Evolutionary conservation across 805 yeast genomes (phyloP).

Genomic region (Saccharomyces jurei): DNA sequence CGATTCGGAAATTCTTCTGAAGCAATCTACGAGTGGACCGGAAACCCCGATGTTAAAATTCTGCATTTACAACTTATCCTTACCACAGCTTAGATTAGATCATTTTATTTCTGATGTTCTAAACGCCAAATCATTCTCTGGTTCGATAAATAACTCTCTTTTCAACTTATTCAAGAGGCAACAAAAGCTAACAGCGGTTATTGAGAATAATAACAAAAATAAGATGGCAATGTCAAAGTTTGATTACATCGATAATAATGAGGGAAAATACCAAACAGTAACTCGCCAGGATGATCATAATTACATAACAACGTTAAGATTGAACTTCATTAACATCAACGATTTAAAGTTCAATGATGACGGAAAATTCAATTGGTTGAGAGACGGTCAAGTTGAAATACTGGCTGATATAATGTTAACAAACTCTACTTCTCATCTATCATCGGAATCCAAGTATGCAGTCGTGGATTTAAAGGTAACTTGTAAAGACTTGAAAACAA

Average conservation of each 20-base stretch:
- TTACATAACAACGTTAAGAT: slow-evolving; percentile 40
- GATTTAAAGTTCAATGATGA: slow-evolving; percentile 30
- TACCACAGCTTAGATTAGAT: slow-evolving; percentile 51
- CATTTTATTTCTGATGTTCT: slow-evolving; percentile 58
- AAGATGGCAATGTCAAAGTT: slow-evolving; percentile 28
- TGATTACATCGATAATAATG: not conserved
- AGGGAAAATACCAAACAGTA: not conserved
- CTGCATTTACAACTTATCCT: slow-evolving; percentile 55
- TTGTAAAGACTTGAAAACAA: slow-evolving; percentile 54
- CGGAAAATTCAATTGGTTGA: slow-evolving; percentile 59
- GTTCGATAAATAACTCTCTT: slow-evolving; percentile 65
- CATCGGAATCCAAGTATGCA: slow-evolving; percentile 38
- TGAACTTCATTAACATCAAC: slow-evolving; percentile 34
- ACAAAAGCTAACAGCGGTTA: slow-evolving; percentile 41
- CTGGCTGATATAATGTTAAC: slow-evolving; percentile 59
- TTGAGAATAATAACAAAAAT: slow-evolving; percentile 26
- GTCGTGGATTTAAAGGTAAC: slow-evolving; percentile 60
- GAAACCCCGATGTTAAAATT: slow-evolving; percentile 30
- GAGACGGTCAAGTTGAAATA: slow-evolving; percentile 61
- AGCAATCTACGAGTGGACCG: not conserved
- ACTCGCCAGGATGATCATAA: slow-evolving; percentile 31
- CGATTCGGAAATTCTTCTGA: not conserved
- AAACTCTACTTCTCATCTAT: not conserved
- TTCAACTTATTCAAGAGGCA: slow-evolving; percentile 74
- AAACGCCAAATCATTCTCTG: slow-evolving; percentile 62